phyloP scores from a whole-genome alignment of 768 basidiomycete species.

The Coprinopsis strossmayeri region DNA sequence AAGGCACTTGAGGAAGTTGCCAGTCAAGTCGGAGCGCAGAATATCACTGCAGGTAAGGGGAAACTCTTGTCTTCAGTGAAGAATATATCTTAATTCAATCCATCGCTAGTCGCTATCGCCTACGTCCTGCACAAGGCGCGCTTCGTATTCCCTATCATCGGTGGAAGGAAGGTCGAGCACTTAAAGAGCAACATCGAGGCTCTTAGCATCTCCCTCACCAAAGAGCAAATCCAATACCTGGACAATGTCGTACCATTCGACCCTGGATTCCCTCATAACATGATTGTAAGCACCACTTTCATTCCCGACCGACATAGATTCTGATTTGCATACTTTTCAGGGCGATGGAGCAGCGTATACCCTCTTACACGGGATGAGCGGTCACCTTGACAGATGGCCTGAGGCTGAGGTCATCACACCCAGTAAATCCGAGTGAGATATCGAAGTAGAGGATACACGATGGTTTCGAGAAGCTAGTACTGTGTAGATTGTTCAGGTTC shows the following conservation, averaged over 20 bases:
- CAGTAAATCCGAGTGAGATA: no score
- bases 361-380: no score
- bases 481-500: no score
- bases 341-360: no score
- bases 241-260: conserved; percentile 37
- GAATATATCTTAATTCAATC: background rate
- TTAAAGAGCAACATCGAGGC: conserved; percentile 44
- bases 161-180: conserved; percentile 47
- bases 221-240: conserved; percentile 36
- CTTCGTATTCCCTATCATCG: conserved; percentile 45
- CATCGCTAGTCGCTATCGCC: conserved; percentile 37
- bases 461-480: no score
- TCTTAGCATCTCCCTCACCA: conserved; percentile 31
- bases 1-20: conserved; percentile 44
- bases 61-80: conserved; percentile 2
- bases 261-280: conserved; percentile 32
- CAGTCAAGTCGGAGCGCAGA: conserved; percentile 38
- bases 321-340: no score
- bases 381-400: no score
- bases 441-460: no score
- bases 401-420: no score
- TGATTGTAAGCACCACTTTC: conserved; percentile 26
- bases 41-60: conserved; percentile 37
- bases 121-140: conserved; percentile 49
- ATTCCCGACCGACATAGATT: no score